A percentile compares a stretch with the other conserved stretches of the same genome.
Evolutionary conservation across 768 basidiomycete species (phyloP).

Genomic region (Suillus spraguei): DNA sequence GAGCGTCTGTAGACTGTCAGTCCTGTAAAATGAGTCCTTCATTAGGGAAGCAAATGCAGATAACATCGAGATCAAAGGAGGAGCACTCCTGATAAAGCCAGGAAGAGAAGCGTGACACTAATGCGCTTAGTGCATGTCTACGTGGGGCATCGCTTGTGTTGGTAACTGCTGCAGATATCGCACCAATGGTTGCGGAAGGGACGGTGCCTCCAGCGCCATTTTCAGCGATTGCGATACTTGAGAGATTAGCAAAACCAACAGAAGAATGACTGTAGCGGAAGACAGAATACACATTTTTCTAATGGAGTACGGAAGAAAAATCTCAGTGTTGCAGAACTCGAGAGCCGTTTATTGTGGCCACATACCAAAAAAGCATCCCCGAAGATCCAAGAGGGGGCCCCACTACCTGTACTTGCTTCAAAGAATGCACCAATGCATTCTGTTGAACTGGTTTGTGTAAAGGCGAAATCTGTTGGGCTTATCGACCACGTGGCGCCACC

Average conservation of each 20-base stretch:
- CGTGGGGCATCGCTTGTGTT: conserved; percentile 13
- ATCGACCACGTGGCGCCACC: conserved; percentile 51
- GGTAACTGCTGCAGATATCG: conserved; percentile 49
- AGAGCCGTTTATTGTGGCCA: background rate
- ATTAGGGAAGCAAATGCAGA: background rate
- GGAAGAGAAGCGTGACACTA: conserved; percentile 3
- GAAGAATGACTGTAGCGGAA: conserved; percentile 51
- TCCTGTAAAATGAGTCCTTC: background rate
- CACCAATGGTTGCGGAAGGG: conserved; percentile 62
- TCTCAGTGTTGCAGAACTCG: background rate
- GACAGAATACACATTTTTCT: conserved; percentile 62
- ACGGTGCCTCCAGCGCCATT: too few relatives aligned
- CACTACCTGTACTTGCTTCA: conserved; percentile 37
- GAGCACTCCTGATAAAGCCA: background rate
- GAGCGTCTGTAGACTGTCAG: background rate
- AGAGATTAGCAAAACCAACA: conserved; percentile 53
- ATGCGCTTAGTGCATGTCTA: background rate
- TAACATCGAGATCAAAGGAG: conserved; percentile 4
- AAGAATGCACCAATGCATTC: conserved; percentile 62
- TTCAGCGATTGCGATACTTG: conserved; percentile 27
- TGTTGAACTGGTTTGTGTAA: conserved; percentile 37
- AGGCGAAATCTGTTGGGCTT: conserved; percentile 48
- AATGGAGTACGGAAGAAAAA: background rate
- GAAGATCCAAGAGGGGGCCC: conserved; percentile 49
- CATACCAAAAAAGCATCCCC: conserved; percentile 51